Evolutionary conservation across 495 filamentous ascomycete genomes (phyloP).

Genomic region (Aspergillus avenaceus): DNA sequence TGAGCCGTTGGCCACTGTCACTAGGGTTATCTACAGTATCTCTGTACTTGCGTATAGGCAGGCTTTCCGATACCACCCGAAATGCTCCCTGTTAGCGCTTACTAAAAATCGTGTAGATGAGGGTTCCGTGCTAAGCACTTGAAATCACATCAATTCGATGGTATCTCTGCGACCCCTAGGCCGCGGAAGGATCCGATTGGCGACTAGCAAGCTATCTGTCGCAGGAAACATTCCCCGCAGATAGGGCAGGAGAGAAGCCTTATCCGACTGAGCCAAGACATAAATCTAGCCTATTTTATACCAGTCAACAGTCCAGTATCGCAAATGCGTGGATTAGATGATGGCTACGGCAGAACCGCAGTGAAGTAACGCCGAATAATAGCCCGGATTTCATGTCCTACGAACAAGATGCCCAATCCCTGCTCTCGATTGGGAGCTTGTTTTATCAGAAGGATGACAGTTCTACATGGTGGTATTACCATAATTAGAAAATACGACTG

Average conservation of each 20-base stretch:
- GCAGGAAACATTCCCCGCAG: not conserved
- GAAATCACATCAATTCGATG: not conserved
- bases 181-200: not conserved
- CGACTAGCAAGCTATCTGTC: not conserved
- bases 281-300: not conserved
- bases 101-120: not conserved
- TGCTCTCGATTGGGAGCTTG: not conserved
- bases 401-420: not conserved
- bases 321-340: not conserved
- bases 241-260: not conserved
- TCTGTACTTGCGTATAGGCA: not conserved
- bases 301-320: not conserved
- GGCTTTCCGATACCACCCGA: not conserved
- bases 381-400: not conserved
- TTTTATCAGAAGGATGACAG: not conserved
- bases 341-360: conserved; percentile 31
- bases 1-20: not conserved
- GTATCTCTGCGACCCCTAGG: not conserved
- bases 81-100: not conserved
- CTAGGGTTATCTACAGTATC: not conserved
- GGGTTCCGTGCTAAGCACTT: not conserved
- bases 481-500: not conserved
- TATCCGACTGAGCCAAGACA: not conserved
- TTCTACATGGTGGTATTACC: not conserved
- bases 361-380: not conserved